Evolutionary conservation across 2,329 filamentous ascomycete genomes (phyloP).

Genomic region (Diaporthe caulivora): DNA sequence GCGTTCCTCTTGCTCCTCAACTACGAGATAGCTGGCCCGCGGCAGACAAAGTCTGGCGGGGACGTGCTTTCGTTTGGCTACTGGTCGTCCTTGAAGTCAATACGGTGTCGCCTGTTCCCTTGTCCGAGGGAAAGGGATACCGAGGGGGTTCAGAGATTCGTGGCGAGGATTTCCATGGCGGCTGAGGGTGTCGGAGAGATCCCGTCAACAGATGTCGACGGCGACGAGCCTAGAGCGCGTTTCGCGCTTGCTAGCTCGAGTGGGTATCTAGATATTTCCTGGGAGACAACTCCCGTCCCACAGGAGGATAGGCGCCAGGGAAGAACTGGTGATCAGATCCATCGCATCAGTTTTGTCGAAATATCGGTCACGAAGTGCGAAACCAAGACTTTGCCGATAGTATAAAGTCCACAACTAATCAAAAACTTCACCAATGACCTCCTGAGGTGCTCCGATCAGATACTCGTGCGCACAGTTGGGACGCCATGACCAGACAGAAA

Average conservation of each 20-base stretch:
- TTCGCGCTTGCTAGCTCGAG: background rate
- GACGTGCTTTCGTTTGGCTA: slow-evolving; percentile 1
- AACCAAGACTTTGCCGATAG: background rate
- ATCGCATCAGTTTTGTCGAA: slow-evolving; percentile 12
- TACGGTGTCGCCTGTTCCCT: background rate
- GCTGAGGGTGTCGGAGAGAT: background rate
- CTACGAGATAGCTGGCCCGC: background rate
- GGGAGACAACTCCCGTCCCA: background rate
- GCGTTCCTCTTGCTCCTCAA: background rate
- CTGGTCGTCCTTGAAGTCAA: slow-evolving; percentile 15
- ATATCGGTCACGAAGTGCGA: slow-evolving; percentile 4
- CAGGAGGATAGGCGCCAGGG: background rate
- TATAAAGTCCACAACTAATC: background rate
- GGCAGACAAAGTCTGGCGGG: background rate
- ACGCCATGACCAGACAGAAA: background rate
- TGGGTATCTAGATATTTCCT: background rate
- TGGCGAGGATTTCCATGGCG: background rate
- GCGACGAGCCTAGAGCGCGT: background rate
- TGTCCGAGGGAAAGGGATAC: background rate
- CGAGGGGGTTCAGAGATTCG: background rate
- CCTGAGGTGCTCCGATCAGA: background rate
- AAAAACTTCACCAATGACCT: too few relatives aligned
- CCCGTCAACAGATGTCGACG: background rate
- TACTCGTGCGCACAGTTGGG: too few relatives aligned
- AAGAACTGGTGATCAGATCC: background rate